Evolutionary conservation across 371 early-diverging fungal genomes (phyloP), one percentile per base, ranked within the genome.

Genomic region (Rhizopus stolonifer): DNA sequence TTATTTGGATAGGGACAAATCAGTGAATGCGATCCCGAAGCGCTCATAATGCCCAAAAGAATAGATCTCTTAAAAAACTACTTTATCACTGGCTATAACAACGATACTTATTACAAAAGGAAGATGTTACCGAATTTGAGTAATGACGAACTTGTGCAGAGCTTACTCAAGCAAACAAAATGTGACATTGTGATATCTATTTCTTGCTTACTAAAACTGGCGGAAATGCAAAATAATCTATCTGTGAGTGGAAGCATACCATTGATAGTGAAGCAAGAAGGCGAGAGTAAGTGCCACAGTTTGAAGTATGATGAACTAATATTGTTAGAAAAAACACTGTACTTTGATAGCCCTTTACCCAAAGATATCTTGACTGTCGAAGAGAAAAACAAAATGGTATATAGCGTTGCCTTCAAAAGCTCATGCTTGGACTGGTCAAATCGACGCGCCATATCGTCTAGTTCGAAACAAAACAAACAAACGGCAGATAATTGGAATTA

Each of bases 401-500:
- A 51, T 34, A 48, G 52, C 21, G 13, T 39, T 14, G 49, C 49
- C 0, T 61, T 55, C 18, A 61, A 61, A 38, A 52, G 56, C 33
- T 13, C 42, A 10, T 47, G 51, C 14, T 45, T 61, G 15, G 56
- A 61, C 24, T 61, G 61, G 61, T n/a, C 32, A 10, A 56, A 56
- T 3, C 21, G 36, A 25, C 56, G 49, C 24, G 3, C 32, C 18
- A 36, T 49, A 22, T 36, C 52, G 25, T n/a, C 36, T 11, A 40
- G 10, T 26, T n/a, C 17, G 1, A 22, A 7, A 21, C 8, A 2
- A 19, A 42, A 8, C 21, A 2, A 10, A n/a, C n/a, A n/a, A n/a
- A n/a, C n/a, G n/a, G n/a, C n/a, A n/a, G n/a, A n/a, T 21, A 29
- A 24, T n/a, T 15, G 31, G 29, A 14, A 44, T 13, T 25, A 15